Conservation (phyloP, 2,329 filamentous ascomycete species). For the Paecilomyces variotii region DNA sequence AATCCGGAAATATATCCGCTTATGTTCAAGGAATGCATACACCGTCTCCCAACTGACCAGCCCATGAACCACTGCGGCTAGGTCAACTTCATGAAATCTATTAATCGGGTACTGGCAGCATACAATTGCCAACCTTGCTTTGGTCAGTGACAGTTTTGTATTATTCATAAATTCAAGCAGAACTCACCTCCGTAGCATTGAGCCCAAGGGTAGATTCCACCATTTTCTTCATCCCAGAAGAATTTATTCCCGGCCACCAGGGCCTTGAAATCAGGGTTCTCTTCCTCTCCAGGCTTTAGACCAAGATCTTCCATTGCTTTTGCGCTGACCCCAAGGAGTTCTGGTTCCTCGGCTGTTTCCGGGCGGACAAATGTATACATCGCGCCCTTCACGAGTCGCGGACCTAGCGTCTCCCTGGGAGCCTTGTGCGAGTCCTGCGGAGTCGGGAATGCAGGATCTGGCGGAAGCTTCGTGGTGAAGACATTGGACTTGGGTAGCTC, state of each 20-base stretch:
- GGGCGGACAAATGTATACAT: slow-evolving; percentile 88
- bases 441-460: slow-evolving; percentile 71
- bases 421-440: slow-evolving; percentile 74
- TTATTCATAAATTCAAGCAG: slow-evolving; percentile 40
- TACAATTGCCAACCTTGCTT: slow-evolving; percentile 43
- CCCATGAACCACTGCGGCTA: slow-evolving; percentile 66
- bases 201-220: slow-evolving; percentile 93
- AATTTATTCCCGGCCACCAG: slow-evolving; percentile 77
- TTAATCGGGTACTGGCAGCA: slow-evolving; percentile 9
- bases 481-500: slow-evolving; percentile 57
- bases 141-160: not conserved
- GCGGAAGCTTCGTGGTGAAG: slow-evolving; percentile 60
- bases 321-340: slow-evolving; percentile 73
- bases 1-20: not conserved
- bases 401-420: slow-evolving; percentile 65
- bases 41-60: slow-evolving; percentile 90
- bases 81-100: slow-evolving; percentile 23
- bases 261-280: slow-evolving; percentile 65
- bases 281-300: slow-evolving; percentile 58
- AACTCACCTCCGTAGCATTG: slow-evolving; percentile 84
- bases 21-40: slow-evolving; percentile 17
- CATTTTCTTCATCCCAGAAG: slow-evolving; percentile 62
- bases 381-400: slow-evolving; percentile 76
- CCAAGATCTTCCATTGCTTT: slow-evolving; percentile 76
- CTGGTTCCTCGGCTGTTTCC: slow-evolving; percentile 60